Percentiles rank a stretch among this genome's conserved stretches.
Evolutionary conservation across 139 green algal genomes (phyloP).

Genomic region (Micractinium sp.): DNA sequence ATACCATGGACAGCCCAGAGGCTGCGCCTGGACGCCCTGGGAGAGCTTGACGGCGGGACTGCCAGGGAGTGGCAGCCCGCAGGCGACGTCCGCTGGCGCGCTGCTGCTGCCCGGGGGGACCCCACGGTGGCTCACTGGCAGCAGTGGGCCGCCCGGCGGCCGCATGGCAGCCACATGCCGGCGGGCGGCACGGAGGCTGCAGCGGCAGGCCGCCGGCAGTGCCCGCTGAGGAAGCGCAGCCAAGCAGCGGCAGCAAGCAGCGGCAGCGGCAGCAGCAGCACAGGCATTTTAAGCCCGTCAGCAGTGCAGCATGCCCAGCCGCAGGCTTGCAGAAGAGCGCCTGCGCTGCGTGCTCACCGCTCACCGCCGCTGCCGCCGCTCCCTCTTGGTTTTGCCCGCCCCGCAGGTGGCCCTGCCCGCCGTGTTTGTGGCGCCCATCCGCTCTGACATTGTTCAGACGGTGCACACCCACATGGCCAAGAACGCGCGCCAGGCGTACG

Average conservation of each 20-base stretch:
- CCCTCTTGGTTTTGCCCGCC: background rate
- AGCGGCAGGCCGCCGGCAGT: background rate
- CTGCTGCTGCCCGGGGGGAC: too few species aligned
- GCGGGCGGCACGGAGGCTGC: background rate
- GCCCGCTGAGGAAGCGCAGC: background rate
- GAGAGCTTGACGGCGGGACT: too few species aligned
- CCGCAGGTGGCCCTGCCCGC: constrained; percentile 83
- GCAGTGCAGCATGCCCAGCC: background rate
- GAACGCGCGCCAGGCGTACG: constrained; percentile 98
- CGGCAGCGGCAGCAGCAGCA: background rate
- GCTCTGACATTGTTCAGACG: constrained; percentile 90
- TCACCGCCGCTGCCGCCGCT: background rate
- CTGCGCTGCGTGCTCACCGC: background rate
- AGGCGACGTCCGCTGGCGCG: too few species aligned
- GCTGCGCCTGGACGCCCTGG: too few species aligned
- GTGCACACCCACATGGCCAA: constrained; percentile 95
- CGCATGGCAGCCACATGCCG: background rate
- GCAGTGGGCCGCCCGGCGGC: background rate
- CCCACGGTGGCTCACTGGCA: too few species aligned
- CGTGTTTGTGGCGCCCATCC: constrained; percentile 92
- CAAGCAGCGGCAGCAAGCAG: background rate
- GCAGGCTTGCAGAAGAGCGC: background rate
- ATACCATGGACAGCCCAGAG: too few species aligned
- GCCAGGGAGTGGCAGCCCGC: too few species aligned
- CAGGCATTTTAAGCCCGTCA: background rate